phyloP scores from a whole-genome alignment of 2,329 filamentous ascomycete species.

The Hypoxylon sp. region DNA sequence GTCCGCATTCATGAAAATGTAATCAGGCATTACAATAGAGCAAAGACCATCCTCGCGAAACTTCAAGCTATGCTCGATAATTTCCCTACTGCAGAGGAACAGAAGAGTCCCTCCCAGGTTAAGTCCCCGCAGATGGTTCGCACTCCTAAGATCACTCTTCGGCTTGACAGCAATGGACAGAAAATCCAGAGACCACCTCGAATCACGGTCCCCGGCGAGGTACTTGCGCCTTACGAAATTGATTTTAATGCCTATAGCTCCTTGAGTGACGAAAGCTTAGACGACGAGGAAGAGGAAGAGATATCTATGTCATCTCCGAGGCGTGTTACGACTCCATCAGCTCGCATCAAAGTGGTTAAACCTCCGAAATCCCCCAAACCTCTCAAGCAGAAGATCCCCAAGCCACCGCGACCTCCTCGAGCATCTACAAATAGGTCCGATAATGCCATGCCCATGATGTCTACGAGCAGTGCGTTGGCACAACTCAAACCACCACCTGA shows the following conservation, averaged over 20 bases:
- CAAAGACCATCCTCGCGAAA: constrained; percentile 71
- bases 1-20: constrained; percentile 75
- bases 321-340: constrained; percentile 56
- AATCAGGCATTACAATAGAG: constrained; percentile 72
- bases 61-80: constrained; percentile 73
- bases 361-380: constrained; percentile 63
- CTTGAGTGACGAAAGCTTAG: constrained; percentile 68
- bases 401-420: constrained; percentile 51
- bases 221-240: constrained; percentile 75
- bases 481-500: constrained; percentile 71
- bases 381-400: constrained; percentile 61
- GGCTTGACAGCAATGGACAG: constrained; percentile 62
- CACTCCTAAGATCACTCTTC: constrained; percentile 63
- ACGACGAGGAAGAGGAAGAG: constrained; percentile 49
- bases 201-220: constrained; percentile 77
- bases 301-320: constrained; percentile 59
- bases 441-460: constrained; percentile 60
- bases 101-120: constrained; percentile 65
- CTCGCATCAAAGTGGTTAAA: constrained; percentile 68
- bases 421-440: constrained; percentile 55
- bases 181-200: constrained; percentile 66
- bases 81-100: constrained; percentile 67
- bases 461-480: constrained; percentile 59
- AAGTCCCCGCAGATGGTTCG: constrained; percentile 70
- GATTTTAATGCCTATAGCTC: constrained; percentile 72